Percentiles rank a stretch among this genome's conserved stretches.
Evolutionary conservation across 805 yeast genomes (phyloP).

Genomic region (Candida pseudoglaebosa): DNA sequence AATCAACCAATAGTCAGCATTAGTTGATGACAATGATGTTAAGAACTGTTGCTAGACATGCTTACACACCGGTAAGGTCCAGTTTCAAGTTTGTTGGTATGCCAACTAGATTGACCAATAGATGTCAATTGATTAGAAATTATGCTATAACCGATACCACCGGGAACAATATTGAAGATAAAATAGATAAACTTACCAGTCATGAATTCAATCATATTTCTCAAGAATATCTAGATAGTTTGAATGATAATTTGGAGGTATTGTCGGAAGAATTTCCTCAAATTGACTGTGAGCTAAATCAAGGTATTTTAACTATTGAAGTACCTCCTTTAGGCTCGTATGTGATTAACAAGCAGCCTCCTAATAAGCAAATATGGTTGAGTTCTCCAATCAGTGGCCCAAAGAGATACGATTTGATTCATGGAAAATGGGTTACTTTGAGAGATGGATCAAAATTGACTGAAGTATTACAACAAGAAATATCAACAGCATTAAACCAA

Average conservation of each 20-base stretch:
- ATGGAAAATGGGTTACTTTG: slow-evolving; percentile 73
- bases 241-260: slow-evolving; percentile 64
- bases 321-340: slow-evolving; percentile 76
- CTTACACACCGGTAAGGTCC: neutral
- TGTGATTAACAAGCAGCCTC: slow-evolving; percentile 95
- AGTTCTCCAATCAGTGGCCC: slow-evolving; percentile 95
- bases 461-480: slow-evolving; percentile 29
- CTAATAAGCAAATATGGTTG: slow-evolving; percentile 95
- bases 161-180: slow-evolving; percentile 51
- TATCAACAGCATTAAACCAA: slow-evolving; percentile 23
- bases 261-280: slow-evolving; percentile 60
- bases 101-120: neutral
- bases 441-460: slow-evolving; percentile 52
- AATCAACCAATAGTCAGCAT: neutral
- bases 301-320: slow-evolving; percentile 79
- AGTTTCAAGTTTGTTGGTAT: neutral
- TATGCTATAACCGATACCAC: slow-evolving; percentile 34
- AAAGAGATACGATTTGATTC: slow-evolving; percentile 62
- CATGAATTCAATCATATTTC: slow-evolving; percentile 62
- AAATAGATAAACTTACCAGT: slow-evolving; percentile 44
- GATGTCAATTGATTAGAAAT: slow-evolving; percentile 3
- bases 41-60: neutral
- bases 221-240: slow-evolving; percentile 62
- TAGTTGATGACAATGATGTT: neutral
- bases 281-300: slow-evolving; percentile 73